Percentiles rank a stretch among this genome's conserved stretches.
These are phyloP conservation scores for Quercus alba DNA, from an alignment of 306 rosid genomes.

Conservation along the genomic window DNA sequence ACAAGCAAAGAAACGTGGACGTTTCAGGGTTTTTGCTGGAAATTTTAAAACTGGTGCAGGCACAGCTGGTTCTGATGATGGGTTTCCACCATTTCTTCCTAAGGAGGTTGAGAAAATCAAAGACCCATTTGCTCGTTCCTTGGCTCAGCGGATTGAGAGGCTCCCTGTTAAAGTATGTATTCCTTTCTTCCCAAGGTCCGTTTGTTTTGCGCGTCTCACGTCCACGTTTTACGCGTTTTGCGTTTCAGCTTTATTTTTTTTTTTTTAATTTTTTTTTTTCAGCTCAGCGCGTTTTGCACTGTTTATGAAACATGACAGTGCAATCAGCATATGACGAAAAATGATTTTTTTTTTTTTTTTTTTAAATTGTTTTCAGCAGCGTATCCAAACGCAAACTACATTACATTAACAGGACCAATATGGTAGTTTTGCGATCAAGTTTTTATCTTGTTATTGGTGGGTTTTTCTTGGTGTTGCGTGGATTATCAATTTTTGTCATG, in stretches of 20 bases:
- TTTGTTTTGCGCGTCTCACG: too few relatives aligned
- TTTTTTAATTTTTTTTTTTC: background rate
- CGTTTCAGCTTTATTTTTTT: too few relatives aligned
- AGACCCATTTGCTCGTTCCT: conserved; percentile 67
- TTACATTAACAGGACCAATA: too few relatives aligned
- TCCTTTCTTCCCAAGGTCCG: background rate
- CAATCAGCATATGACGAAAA: too few relatives aligned
- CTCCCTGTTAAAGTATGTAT: conserved; percentile 57
- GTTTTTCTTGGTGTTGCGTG: too few relatives aligned
- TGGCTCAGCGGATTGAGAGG: conserved; percentile 67
- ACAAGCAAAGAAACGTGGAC: conserved; percentile 15
- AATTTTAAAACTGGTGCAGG: background rate
- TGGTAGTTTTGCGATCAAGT: too few relatives aligned
- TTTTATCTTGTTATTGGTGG: too few relatives aligned
- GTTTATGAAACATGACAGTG: too few relatives aligned
- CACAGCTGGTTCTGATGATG: conserved; percentile 10
- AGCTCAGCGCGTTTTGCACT: too few relatives aligned
- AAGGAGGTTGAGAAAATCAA: conserved; percentile 57
- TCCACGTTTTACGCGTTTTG: too few relatives aligned
- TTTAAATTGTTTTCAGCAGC: background rate
- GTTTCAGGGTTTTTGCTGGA: conserved; percentile 1
- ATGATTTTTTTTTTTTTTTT: background rate
- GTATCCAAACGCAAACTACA: too few relatives aligned
- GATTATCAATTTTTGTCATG: too few relatives aligned
- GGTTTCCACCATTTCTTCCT: conserved; percentile 83